Base-by-base conservation (phyloP, 495 filamentous ascomycete genomes). In the Lasiosphaeriaceae sp. region DNA sequence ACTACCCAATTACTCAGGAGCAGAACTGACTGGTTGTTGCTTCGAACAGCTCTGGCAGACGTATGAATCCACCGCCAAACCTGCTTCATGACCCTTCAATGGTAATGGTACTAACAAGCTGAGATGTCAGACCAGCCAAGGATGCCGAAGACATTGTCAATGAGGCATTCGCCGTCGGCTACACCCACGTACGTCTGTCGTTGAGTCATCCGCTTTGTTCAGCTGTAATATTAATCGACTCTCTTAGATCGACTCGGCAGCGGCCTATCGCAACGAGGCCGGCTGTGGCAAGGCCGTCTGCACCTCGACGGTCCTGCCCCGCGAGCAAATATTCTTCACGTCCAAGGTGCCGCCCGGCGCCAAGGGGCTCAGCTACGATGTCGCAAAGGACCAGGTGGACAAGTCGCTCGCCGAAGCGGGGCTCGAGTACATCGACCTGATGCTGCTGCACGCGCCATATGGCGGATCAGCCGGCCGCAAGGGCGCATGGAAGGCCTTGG, bases 251-350 rank as follows among this genome's bases (percentile, higher is more conserved):
- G 90, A 94, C 69, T 86, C 83, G 21, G 90, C 90, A 0, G 78
- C 80, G 8, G 77, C 71, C 43, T 93, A 94, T 66, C 73, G 77
- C 58, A 92, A 91, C 60, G 88, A 94, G 70, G 78, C 67, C 6
- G 77, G 82, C 9, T 85, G 83, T 23, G 87, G 84, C 1, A 66
- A 75, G 0, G 88, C 86, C 4, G 84, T 94, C 48, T 70, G 72
- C 17, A 70, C 75, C 7, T 51, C 55, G 1, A 74, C 80, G 19
- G 75, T 77, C 1, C 68, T 90, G 2, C 78, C 86, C 0, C 83
- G 89, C 31, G 71, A 75, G 17, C 71, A 87, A 29, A 73, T 92
- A 45, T 92, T 85, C 74, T 85, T 90, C 72, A 92, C 88, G 39
- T 80, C 81, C 62, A 94, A 94, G 69, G 72, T 92, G 44, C 77